Percentiles rank a stretch among this genome's conserved stretches.
phyloP scores from a whole-genome alignment of 2,329 filamentous ascomycete genomes.

The Penicillium hordei region DNA sequence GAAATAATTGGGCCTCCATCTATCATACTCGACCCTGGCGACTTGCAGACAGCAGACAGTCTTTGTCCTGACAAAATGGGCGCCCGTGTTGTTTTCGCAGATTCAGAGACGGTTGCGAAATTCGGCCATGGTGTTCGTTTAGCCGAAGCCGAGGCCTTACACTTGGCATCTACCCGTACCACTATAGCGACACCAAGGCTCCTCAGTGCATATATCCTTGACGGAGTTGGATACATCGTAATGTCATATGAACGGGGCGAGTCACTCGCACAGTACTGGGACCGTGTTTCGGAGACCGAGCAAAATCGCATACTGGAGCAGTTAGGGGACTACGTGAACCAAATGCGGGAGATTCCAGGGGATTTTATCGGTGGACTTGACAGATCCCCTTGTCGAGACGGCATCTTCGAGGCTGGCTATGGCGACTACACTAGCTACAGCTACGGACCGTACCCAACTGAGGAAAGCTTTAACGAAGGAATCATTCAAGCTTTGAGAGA shows the following conservation, averaged over 20 bases:
- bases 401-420: background rate
- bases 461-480: background rate
- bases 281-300: background rate
- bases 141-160: background rate
- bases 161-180: background rate
- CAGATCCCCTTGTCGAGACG: background rate
- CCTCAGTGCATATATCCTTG: background rate
- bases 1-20: background rate
- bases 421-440: background rate
- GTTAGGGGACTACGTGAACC: background rate
- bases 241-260: background rate
- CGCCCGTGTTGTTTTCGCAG: background rate
- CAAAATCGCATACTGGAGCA: background rate
- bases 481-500: background rate
- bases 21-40: background rate
- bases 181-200: background rate
- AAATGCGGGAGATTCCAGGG: background rate
- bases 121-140: background rate
- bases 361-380: background rate
- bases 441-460: background rate
- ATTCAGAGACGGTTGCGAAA: background rate
- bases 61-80: background rate
- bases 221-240: background rate
- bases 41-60: background rate
- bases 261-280: background rate